Evolutionary conservation across 169 alveolate genomes (phyloP), one percentile per base, ranked within the genome.

Genomic region (Plasmodium falciparum): DNA sequence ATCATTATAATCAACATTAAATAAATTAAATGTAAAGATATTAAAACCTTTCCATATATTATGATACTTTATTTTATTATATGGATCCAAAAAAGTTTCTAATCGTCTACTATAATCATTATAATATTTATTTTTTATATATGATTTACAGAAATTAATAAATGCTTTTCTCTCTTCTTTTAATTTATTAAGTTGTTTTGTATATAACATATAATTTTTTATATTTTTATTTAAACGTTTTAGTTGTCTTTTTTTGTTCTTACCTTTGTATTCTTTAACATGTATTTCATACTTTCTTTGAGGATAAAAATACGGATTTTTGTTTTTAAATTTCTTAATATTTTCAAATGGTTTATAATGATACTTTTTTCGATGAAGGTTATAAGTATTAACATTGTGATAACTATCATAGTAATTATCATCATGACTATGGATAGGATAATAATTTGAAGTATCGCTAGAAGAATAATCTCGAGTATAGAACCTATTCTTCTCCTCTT

Each of bases 1-100:
- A 15, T 83, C 91, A 39, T 83, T 54, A 63, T 83, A 54, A 49
- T 59, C 83, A n/a, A 69, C 62, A 43, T 69, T 83, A 58, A 83
- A 83, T 26, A 83, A 73, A 83, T 83, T 56, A 47, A 83, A 83
- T 9, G 74, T 52, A 72, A 83, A 83, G 43, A 69, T 67, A 50
- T 83, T 59, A 26, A 69, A 29, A 15, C 43, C 63, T 47, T 83
- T 56, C 91, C 91, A 83, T 29, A 83, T 83, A 11, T 54, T 67
- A 58, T 83, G 49, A 17, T 83, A 63, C 52, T 69, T 83, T 70
- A 83, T 83, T 22, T 83, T 72, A 62, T 22, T 49, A 54, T 45
- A 33, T 39, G 91, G 91, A 73, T 83, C 91, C 59, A 54, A 61
- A 59, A 83, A 83, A 0, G 43, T 39, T 26, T 83, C 83, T 56